phyloP scores from a whole-genome alignment of 768 basidiomycete genomes.

The Cystofilobasidium ferigula region DNA sequence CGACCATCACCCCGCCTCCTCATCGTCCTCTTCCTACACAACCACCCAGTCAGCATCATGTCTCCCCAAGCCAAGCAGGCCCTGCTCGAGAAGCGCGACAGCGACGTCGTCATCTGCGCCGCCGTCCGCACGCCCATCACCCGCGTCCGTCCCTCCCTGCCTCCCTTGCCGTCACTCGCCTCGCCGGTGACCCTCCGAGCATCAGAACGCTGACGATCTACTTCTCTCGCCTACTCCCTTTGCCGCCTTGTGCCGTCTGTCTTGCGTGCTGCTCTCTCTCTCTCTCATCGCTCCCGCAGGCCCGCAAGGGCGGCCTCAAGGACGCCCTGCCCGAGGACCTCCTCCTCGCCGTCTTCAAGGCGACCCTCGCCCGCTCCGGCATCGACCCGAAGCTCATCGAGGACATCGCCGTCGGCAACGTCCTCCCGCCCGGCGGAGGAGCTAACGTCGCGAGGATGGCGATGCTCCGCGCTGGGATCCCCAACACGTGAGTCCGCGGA shows the following conservation, averaged over 20 bases:
- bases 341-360: slow-evolving; percentile 62
- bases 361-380: slow-evolving; percentile 40
- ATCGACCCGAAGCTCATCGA: slow-evolving; percentile 74
- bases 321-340: slow-evolving; percentile 75
- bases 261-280: background rate
- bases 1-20: too few species aligned
- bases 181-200: background rate
- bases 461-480: slow-evolving; percentile 72
- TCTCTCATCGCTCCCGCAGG: slow-evolving; percentile 31
- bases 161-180: background rate
- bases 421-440: slow-evolving; percentile 75
- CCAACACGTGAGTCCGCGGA: slow-evolving; percentile 44
- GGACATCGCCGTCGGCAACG: slow-evolving; percentile 76
- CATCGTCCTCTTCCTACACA: too few species aligned
- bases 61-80: slow-evolving; percentile 44
- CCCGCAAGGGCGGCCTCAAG: slow-evolving; percentile 79
- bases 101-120: slow-evolving; percentile 81
- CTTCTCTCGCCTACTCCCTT: background rate
- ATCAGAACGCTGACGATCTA: background rate
- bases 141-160: slow-evolving; percentile 48
- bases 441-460: slow-evolving; percentile 76
- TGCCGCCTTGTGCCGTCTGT: too few species aligned
- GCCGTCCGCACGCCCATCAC: slow-evolving; percentile 86
- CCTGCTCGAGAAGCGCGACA: slow-evolving; percentile 58
- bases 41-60: too few species aligned